These are phyloP conservation scores for Aspergillus leporis DNA, from an alignment of 495 filamentous ascomycete genomes.

Conservation along the genomic window DNA sequence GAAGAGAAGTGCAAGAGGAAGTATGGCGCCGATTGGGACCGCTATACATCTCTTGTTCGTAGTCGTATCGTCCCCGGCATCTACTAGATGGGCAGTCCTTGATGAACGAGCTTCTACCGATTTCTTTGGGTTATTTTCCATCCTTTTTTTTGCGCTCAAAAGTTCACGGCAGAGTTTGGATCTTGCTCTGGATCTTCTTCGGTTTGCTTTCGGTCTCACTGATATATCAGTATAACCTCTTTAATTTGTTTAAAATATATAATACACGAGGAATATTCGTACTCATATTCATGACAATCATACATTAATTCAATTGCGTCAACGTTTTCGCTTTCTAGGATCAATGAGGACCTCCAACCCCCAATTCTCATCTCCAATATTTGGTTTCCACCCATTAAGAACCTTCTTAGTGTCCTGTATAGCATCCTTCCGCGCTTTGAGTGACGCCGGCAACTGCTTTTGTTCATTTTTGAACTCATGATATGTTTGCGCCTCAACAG, in stretches of 20 bases:
- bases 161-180: neutral
- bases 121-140: neutral
- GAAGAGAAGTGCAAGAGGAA: constrained; percentile 91
- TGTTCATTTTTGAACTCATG: constrained; percentile 31
- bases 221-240: neutral
- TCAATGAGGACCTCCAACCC: constrained; percentile 37
- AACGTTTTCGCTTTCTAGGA: constrained; percentile 38
- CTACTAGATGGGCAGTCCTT: constrained; percentile 59
- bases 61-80: constrained; percentile 89
- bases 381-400: constrained; percentile 42
- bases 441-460: constrained; percentile 3
- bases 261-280: constrained; percentile 9
- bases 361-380: constrained; percentile 43
- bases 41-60: constrained; percentile 79
- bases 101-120: neutral
- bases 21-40: constrained; percentile 92
- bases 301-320: constrained; percentile 11
- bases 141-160: neutral
- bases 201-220: neutral
- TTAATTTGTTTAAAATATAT: constrained; percentile 13
- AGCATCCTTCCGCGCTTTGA: constrained; percentile 28
- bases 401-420: constrained; percentile 34
- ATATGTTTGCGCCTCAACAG: constrained; percentile 30
- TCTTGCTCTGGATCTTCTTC: neutral
- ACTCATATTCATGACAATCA: neutral